Percentiles rank a stretch among this genome's conserved stretches.
Conservation (phyloP, 495 filamentous ascomycete species). For the Penicillium canariense region DNA sequence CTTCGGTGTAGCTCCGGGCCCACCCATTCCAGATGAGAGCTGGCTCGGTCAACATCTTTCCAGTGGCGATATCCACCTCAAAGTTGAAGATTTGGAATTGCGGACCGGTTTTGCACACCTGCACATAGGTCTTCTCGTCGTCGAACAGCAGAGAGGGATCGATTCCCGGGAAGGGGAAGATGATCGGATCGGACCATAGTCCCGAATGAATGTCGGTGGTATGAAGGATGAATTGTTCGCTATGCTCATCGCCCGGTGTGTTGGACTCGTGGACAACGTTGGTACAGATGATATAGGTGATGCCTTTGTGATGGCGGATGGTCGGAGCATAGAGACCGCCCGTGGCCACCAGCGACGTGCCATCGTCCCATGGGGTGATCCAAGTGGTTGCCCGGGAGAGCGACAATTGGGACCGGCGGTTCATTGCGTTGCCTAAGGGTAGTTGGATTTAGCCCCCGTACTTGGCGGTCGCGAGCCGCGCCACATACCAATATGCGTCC, state of each 20-base stretch:
- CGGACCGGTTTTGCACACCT: background rate
- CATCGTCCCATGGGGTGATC: slow-evolving; percentile 9
- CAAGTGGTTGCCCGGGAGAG: slow-evolving; percentile 9
- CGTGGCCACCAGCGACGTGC: slow-evolving; percentile 6
- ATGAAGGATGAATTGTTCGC: slow-evolving; percentile 31
- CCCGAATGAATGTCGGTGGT: slow-evolving; percentile 22
- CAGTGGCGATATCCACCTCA: slow-evolving; percentile 16
- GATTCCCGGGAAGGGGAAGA: background rate
- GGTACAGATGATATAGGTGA: slow-evolving; percentile 42
- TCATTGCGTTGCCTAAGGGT: slow-evolving; percentile 19
- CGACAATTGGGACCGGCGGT: slow-evolving; percentile 12
- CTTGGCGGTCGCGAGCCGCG: background rate
- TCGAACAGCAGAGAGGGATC: slow-evolving; percentile 1
- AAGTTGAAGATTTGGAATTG: background rate
- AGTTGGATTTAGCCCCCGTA: background rate
- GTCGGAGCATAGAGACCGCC: slow-evolving; percentile 27
- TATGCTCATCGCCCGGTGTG: slow-evolving; percentile 10
- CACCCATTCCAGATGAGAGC: slow-evolving; percentile 49
- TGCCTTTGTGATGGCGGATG: slow-evolving; percentile 25
- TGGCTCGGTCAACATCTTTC: slow-evolving; percentile 15
- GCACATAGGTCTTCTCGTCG: background rate
- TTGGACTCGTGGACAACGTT: slow-evolving; percentile 20
- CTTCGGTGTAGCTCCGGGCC: slow-evolving; percentile 49
- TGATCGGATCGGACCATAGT: slow-evolving; percentile 18
- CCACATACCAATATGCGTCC: slow-evolving; percentile 24